phyloP scores from a whole-genome alignment of 2,329 filamentous ascomycete genomes.

The Epichloe coenophiala region DNA sequence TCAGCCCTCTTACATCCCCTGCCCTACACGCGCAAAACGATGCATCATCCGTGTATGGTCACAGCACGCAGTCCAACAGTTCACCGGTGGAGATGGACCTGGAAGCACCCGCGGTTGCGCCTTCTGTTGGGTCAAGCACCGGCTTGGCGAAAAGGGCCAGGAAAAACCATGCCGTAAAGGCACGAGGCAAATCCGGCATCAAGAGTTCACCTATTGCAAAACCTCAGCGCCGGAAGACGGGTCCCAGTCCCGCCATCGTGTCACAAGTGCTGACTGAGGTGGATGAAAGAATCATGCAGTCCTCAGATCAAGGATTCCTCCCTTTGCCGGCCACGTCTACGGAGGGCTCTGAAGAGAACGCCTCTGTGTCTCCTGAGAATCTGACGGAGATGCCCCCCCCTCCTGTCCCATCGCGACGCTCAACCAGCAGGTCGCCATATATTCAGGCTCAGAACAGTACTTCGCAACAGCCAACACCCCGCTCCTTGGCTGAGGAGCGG shows the following conservation, averaged over 20 bases:
- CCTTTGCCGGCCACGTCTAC: slow-evolving; percentile 26
- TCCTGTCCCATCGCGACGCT: slow-evolving; percentile 51
- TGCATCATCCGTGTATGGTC: slow-evolving; percentile 29
- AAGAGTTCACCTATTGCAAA: slow-evolving; percentile 64
- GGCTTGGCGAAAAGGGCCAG: slow-evolving; percentile 39
- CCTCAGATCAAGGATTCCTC: slow-evolving; percentile 23
- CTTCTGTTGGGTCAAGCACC: slow-evolving; percentile 25
- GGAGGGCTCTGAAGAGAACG: slow-evolving; percentile 50
- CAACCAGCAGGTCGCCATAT: slow-evolving; percentile 53
- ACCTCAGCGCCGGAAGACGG: slow-evolving; percentile 41
- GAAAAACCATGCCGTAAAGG: slow-evolving; percentile 38
- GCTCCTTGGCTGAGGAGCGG: slow-evolving; percentile 3
- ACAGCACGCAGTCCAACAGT: slow-evolving; percentile 31
- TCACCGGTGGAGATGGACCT: slow-evolving; percentile 46
- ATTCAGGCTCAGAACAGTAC: slow-evolving; percentile 40
- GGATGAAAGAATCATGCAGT: slow-evolving; percentile 24
- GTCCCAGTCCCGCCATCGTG: slow-evolving; percentile 40
- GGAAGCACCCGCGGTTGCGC: slow-evolving; percentile 25
- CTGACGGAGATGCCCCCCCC: slow-evolving; percentile 56
- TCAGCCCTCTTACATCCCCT: slow-evolving; percentile 72
- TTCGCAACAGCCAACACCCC: slow-evolving; percentile 12
- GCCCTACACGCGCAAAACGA: slow-evolving; percentile 62
- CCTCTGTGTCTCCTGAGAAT: slow-evolving; percentile 49
- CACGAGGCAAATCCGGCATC: slow-evolving; percentile 38
- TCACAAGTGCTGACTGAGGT: slow-evolving; percentile 42